A percentile compares a stretch with the other conserved stretches of the same genome.
Conservation (phyloP, 129 eudicot genomes). For the Flaveria robusta region DNA sequence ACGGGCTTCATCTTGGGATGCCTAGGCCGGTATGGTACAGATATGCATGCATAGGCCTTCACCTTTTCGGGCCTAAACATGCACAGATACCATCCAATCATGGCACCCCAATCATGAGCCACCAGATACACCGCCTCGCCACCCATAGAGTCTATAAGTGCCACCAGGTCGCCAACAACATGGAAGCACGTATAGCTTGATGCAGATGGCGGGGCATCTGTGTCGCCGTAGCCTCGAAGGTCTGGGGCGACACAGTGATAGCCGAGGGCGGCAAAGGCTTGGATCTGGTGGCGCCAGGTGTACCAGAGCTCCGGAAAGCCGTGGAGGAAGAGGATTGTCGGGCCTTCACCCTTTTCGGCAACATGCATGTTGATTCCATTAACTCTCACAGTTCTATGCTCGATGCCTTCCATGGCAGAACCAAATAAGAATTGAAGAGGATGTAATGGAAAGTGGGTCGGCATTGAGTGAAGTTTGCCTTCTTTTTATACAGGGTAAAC, state of each 20-base stretch:
- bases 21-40: slow-evolving; percentile 35
- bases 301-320: slow-evolving; percentile 48
- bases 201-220: slow-evolving; percentile 18
- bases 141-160: slow-evolving; percentile 31
- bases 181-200: slow-evolving; percentile 28
- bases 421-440: neutral
- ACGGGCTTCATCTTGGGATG: slow-evolving; percentile 28
- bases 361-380: slow-evolving; percentile 44
- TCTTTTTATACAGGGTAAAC: neutral
- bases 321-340: slow-evolving; percentile 38
- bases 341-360: slow-evolving; percentile 40
- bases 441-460: neutral
- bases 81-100: slow-evolving; percentile 46
- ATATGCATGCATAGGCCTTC: slow-evolving; percentile 41
- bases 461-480: neutral
- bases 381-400: slow-evolving; percentile 9
- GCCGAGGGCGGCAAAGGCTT: slow-evolving; percentile 33
- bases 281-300: slow-evolving; percentile 47
- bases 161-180: slow-evolving; percentile 41
- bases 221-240: slow-evolving; percentile 44
- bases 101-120: slow-evolving; percentile 45
- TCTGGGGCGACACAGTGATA: slow-evolving; percentile 44
- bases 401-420: slow-evolving; percentile 3
- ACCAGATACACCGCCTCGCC: slow-evolving; percentile 35
- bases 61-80: slow-evolving; percentile 43